Conservation (phyloP, 164 flowering plant genomes). For the Vitis amurensis region DNA sequence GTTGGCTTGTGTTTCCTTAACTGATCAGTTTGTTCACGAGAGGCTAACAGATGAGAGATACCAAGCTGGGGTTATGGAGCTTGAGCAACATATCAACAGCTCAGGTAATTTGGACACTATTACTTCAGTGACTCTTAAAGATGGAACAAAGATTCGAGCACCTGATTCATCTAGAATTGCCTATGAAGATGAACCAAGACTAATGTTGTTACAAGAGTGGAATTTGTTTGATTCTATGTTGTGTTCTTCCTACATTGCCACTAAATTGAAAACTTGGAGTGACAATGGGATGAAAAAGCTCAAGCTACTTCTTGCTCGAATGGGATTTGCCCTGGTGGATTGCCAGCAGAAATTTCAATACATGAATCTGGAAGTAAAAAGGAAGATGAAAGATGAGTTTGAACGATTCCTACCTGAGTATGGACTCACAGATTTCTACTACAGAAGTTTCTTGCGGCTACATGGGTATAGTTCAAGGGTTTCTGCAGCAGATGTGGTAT, state of each 20-base stretch:
- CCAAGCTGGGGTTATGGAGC: constrained; percentile 90
- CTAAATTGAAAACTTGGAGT: constrained; percentile 95
- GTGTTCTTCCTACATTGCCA: constrained; percentile 90
- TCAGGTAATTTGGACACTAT: constrained; percentile 79
- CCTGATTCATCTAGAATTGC: constrained; percentile 82
- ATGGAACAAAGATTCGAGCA: constrained; percentile 83
- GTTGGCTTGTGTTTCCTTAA: constrained; percentile 92
- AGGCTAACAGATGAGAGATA: constrained; percentile 89
- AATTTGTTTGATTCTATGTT: constrained; percentile 93
- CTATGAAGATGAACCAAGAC: constrained; percentile 89
- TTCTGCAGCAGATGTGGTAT: constrained; percentile 97
- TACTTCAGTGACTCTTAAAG: constrained; percentile 86
- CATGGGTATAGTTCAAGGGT: constrained; percentile 90
- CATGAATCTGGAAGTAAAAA: constrained; percentile 85
- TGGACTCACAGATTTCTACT: constrained; percentile 87
- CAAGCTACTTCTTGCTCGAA: constrained; percentile 79
- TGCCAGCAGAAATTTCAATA: constrained; percentile 96
- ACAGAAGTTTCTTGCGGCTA: constrained; percentile 73
- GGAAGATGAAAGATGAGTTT: constrained; percentile 86
- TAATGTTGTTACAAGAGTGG: constrained; percentile 93
- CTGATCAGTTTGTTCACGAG: constrained; percentile 95
- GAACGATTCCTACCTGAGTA: constrained; percentile 83
- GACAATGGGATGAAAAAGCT: constrained; percentile 92
- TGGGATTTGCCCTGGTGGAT: constrained; percentile 92
- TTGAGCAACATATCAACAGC: constrained; percentile 87